Conservation (phyloP, 176 grass and related monocot species). For the Oryza glaberrima region DNA sequence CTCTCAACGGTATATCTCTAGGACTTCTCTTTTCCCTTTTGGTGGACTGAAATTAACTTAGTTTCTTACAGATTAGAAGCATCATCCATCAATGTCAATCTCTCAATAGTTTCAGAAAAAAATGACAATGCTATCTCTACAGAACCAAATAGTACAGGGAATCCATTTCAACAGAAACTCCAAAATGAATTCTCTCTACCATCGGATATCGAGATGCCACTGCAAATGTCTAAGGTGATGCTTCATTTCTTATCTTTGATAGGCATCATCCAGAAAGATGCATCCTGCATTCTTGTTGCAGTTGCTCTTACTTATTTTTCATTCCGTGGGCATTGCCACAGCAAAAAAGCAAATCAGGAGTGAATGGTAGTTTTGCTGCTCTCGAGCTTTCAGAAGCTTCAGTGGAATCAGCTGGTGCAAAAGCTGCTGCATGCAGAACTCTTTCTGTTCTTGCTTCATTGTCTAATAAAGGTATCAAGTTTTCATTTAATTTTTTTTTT, state of each 20-base stretch:
- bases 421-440: constrained; percentile 87
- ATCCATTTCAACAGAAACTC: constrained; percentile 34
- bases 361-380: constrained; percentile 37
- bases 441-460: constrained; percentile 64
- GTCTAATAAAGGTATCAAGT: constrained; percentile 72
- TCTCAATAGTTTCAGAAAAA: constrained; percentile 51
- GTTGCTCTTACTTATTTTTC: constrained; percentile 29
- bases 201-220: constrained; percentile 13
- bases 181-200: constrained; percentile 13
- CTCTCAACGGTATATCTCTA: neutral
- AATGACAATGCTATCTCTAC: constrained; percentile 40
- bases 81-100: constrained; percentile 66
- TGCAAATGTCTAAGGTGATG: constrained; percentile 41
- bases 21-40: neutral
- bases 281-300: constrained; percentile 7
- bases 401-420: constrained; percentile 85
- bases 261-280: neutral
- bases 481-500: constrained; percentile 9
- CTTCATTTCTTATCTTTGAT: constrained; percentile 10
- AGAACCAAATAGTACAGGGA: constrained; percentile 43
- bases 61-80: constrained; percentile 76
- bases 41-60: neutral
- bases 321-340: constrained; percentile 39
- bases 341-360: constrained; percentile 42
- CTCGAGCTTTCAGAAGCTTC: constrained; percentile 79